Evolutionary conservation across 1,284 basidiomycete species (phyloP).

Genomic region (Moesziomyces sp.): DNA sequence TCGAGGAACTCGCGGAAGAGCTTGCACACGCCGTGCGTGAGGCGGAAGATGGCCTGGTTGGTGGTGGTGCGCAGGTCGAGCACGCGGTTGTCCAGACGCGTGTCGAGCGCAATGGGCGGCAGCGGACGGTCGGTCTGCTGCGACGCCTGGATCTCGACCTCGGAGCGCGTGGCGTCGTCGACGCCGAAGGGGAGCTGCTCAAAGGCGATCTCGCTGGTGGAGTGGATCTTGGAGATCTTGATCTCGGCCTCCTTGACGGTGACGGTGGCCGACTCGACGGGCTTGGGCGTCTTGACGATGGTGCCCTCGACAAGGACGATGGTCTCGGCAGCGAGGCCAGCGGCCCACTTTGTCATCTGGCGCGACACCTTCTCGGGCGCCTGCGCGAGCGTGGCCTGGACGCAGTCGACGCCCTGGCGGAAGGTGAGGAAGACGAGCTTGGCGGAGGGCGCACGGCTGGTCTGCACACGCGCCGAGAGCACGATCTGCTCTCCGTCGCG

Average conservation of each 20-base stretch:
- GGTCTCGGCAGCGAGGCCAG: constrained; percentile 82
- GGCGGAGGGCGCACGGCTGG: constrained; percentile 77
- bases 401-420: constrained; percentile 86
- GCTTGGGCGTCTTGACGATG: constrained; percentile 75
- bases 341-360: constrained; percentile 96
- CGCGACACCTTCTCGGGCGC: constrained; percentile 87
- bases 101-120: constrained; percentile 73
- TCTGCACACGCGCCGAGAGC: constrained; percentile 90
- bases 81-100: constrained; percentile 92
- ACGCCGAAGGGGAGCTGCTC: constrained; percentile 84
- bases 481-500: constrained; percentile 82
- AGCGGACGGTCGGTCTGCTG: constrained; percentile 65
- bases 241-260: constrained; percentile 89
- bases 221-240: constrained; percentile 84
- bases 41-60: constrained; percentile 94
- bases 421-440: constrained; percentile 96
- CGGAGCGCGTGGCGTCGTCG: constrained; percentile 89
- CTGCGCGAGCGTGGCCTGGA: constrained; percentile 86
- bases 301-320: constrained; percentile 88
- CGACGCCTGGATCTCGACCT: constrained; percentile 76
- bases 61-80: constrained; percentile 93
- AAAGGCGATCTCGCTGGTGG: constrained; percentile 79
- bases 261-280: constrained; percentile 89
- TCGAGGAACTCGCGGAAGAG: constrained; percentile 89
- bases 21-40: constrained; percentile 87